These are phyloP conservation scores for Diphasiastrum complanatum DNA, from an alignment of 83 land plant genomes.

Conservation along the genomic window DNA sequence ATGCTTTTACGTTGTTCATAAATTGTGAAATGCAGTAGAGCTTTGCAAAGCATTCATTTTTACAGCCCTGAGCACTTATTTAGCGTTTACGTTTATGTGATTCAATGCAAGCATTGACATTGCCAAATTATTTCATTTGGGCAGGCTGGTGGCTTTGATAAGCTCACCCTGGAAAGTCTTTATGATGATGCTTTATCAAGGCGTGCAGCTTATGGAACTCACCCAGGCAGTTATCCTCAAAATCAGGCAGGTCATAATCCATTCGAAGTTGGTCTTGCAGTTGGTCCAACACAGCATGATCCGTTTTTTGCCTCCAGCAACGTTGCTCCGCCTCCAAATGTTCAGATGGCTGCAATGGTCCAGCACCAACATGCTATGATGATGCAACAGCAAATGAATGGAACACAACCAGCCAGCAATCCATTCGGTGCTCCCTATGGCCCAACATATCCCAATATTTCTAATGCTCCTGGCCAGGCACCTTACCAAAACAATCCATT, in stretches of 20 bases:
- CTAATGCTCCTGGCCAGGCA: slow-evolving; percentile 7
- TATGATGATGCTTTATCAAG: slow-evolving; percentile 67
- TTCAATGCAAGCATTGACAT: neutral
- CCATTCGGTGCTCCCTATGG: slow-evolving; percentile 29
- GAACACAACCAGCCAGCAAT: slow-evolving; percentile 12
- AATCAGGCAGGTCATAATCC: slow-evolving; percentile 40
- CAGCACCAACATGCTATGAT: slow-evolving; percentile 65
- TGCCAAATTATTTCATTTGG: neutral
- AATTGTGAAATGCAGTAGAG: no score
- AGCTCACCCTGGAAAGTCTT: slow-evolving; percentile 82
- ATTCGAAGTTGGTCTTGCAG: slow-evolving; percentile 25
- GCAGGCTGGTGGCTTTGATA: slow-evolving; percentile 96
- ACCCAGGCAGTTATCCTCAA: slow-evolving; percentile 43
- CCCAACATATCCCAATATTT: slow-evolving; percentile 7
- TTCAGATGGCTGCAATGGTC: slow-evolving; percentile 79
- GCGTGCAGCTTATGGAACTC: slow-evolving; percentile 40
- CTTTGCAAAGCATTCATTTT: no score
- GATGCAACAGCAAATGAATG: slow-evolving; percentile 37
- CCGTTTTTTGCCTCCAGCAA: slow-evolving; percentile 66
- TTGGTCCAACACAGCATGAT: slow-evolving; percentile 28
- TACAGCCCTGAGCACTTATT: neutral
- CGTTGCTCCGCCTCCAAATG: slow-evolving; percentile 69
- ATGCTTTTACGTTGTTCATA: no score
- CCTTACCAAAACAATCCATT: slow-evolving; percentile 13
- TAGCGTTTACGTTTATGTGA: no score